Evolutionary conservation across 352 stramenopile genomes (phyloP).

Genomic region (Pythium graminicola): DNA sequence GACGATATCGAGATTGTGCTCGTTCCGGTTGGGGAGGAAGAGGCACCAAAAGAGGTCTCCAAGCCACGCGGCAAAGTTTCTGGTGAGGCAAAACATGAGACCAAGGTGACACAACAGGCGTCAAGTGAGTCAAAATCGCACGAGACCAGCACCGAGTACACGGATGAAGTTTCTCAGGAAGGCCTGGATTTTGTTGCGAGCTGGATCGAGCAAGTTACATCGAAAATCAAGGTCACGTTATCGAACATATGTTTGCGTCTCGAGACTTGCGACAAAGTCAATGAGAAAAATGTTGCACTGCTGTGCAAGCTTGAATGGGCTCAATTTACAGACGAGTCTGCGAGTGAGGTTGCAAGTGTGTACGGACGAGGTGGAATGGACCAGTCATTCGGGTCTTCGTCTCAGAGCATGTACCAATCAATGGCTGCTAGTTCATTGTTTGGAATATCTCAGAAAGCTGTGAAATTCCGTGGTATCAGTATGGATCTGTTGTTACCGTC

Average conservation of each 20-base stretch:
- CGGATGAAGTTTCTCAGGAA: constrained; percentile 83
- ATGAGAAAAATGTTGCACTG: constrained; percentile 57
- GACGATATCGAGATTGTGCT: constrained; percentile 86
- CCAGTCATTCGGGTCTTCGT: constrained; percentile 3
- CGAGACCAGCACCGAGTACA: constrained; percentile 27
- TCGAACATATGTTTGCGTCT: constrained; percentile 80
- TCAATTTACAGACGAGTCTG: constrained; percentile 81
- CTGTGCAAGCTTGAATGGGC: constrained; percentile 73
- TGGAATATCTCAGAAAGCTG: constrained; percentile 77
- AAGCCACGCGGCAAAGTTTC: neutral
- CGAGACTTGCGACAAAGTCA: constrained; percentile 55
- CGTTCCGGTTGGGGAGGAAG: constrained; percentile 36
- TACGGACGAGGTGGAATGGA: constrained; percentile 34
- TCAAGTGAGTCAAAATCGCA: neutral
- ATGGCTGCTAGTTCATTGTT: constrained; percentile 77
- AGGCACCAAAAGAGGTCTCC: constrained; percentile 3
- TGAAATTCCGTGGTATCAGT: constrained; percentile 77
- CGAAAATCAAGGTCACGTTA: constrained; percentile 86
- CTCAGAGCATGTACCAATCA: constrained; percentile 50
- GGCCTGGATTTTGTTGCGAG: constrained; percentile 85
- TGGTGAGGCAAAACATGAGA: neutral
- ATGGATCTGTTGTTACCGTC: constrained; percentile 71
- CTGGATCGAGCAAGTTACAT: constrained; percentile 88
- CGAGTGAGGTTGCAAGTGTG: constrained; percentile 62
- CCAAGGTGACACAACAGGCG: neutral